phyloP scores from a whole-genome alignment of 1,284 basidiomycete genomes.

The Apiotrichum siamense region DNA sequence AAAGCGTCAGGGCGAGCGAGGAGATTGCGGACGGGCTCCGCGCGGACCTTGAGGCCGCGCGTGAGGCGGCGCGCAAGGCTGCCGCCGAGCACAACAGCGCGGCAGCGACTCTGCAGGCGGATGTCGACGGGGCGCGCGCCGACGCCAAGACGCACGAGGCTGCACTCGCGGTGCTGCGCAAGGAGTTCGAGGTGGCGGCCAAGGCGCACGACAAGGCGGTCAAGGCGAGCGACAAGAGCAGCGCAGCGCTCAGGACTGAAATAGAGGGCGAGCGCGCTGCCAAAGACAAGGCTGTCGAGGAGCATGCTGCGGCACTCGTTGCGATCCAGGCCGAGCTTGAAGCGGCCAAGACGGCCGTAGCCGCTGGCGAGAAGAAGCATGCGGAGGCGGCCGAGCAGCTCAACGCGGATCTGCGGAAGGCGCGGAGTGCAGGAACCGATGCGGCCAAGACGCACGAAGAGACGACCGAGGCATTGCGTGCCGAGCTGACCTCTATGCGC shows the following conservation, averaged over 20 bases:
- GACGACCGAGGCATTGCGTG: neutral
- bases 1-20: constrained; percentile 1
- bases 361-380: neutral
- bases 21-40: constrained; percentile 6
- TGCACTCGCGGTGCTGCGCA: neutral
- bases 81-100: constrained; percentile 4
- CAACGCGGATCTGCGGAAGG: neutral
- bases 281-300: neutral
- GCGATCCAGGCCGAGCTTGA: neutral
- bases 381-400: neutral
- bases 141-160: constrained; percentile 6
- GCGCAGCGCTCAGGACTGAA: neutral
- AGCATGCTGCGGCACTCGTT: neutral
- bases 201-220: neutral
- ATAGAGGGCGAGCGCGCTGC: neutral
- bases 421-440: neutral
- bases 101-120: neutral
- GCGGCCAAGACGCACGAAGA: neutral
- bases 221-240: neutral
- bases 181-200: constrained; percentile 5
- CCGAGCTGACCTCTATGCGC: constrained; percentile 3
- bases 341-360: neutral
- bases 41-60: neutral
- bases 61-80: constrained; percentile 3
- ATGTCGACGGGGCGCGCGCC: neutral